Percentiles rank a stretch among this genome's conserved stretches.
phyloP scores from a whole-genome alignment of 176 grass and related monocot species.

The Lolium perenne region DNA sequence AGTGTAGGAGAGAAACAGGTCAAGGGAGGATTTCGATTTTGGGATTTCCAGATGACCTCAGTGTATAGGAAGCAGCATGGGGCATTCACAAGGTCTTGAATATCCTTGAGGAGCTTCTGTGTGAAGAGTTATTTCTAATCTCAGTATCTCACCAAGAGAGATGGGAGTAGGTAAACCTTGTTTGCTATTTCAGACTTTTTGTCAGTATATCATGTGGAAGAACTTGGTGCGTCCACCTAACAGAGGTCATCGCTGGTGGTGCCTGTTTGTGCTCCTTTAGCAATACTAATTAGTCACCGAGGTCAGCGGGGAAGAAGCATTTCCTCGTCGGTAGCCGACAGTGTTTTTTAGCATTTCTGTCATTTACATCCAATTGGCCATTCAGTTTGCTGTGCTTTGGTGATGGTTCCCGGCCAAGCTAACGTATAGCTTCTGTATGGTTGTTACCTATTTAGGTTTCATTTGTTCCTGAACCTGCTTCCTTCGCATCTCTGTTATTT shows the following conservation, averaged over 20 bases:
- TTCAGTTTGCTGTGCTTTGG: conserved; percentile 44
- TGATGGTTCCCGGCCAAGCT: conserved; percentile 32
- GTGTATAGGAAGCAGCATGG: conserved; percentile 56
- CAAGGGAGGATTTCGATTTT: conserved; percentile 44
- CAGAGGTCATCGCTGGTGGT: conserved; percentile 46
- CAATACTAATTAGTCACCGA: conserved; percentile 48
- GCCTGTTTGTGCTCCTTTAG: conserved; percentile 31
- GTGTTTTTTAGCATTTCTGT: conserved; percentile 36
- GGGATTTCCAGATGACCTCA: conserved; percentile 47
- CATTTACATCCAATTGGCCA: conserved; percentile 36
- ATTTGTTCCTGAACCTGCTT: conserved; percentile 10
- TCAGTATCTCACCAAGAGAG: conserved; percentile 32
- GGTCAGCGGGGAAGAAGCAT: conserved; percentile 32
- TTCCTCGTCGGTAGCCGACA: conserved; percentile 15
- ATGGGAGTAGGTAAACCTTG: conserved; percentile 33
- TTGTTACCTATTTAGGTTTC: conserved; percentile 14
- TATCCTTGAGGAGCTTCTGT: conserved; percentile 38
- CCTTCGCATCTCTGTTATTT: conserved; percentile 46
- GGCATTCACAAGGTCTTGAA: conserved; percentile 46
- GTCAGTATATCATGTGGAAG: conserved; percentile 39
- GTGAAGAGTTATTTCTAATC: conserved; percentile 46
- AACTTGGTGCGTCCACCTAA: conserved; percentile 43
- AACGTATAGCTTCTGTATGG: conserved; percentile 34
- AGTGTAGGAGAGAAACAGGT: conserved; percentile 54
- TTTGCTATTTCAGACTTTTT: conserved; percentile 55